phyloP scores from a whole-genome alignment of 208 protist species.

The Crithidia expoeki region DNA sequence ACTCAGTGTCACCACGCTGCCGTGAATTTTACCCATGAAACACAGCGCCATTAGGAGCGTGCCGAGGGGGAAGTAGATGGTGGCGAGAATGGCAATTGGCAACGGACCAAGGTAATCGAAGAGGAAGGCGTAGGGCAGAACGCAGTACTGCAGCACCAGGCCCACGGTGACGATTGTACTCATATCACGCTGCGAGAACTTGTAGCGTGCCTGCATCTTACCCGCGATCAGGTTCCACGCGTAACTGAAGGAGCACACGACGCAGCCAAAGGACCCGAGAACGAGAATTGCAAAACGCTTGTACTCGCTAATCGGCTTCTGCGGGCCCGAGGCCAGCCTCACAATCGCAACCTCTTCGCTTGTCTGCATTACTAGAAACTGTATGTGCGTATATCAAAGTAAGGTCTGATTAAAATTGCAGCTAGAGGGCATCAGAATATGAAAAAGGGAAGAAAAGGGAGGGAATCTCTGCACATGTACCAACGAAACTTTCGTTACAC shows the following conservation, averaged over 20 bases:
- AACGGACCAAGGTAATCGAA: constrained; percentile 60
- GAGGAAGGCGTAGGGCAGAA: constrained; percentile 50
- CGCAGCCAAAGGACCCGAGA: constrained; percentile 43
- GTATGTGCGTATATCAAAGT: no score
- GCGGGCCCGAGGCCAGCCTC: constrained; percentile 20
- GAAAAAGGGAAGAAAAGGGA: no score
- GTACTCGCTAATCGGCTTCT: constrained; percentile 41
- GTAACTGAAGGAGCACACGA: constrained; percentile 48
- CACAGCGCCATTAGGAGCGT: constrained; percentile 45
- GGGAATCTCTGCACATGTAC: no score
- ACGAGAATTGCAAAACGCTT: constrained; percentile 42
- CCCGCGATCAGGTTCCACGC: constrained; percentile 55
- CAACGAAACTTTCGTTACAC: no score
- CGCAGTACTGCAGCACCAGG: constrained; percentile 38
- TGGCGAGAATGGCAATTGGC: constrained; percentile 37
- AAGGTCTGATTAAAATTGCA: no score
- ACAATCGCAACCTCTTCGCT: constrained; percentile 31
- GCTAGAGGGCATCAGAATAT: no score
- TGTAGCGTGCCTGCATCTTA: constrained; percentile 40
- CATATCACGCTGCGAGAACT: constrained; percentile 58
- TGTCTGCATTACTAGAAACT: no score
- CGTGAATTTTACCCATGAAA: constrained; percentile 44
- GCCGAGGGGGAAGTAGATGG: constrained; percentile 35
- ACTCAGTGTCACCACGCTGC: constrained; percentile 36
- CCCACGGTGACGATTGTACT: constrained; percentile 56